Percentiles rank a stretch among this genome's conserved stretches.
phyloP scores from a whole-genome alignment of 306 rosid species.

The Medicago truncatula region DNA sequence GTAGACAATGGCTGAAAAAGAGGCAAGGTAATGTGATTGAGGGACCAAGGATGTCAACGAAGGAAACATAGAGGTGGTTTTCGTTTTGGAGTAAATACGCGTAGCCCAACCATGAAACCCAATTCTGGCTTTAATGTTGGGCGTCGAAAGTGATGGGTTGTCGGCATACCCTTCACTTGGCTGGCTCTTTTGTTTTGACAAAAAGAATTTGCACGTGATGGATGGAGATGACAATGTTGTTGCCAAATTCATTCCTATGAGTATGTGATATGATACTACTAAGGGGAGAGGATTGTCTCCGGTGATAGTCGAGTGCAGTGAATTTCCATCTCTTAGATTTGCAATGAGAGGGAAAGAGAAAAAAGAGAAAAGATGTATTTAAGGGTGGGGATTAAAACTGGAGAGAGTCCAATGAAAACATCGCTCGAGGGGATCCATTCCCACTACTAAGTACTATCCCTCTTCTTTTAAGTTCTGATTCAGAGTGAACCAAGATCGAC shows the following conservation, averaged over 20 bases:
- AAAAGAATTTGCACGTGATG: slow-evolving; percentile 26
- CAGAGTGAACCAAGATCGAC: too few species aligned
- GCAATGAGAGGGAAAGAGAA: too few species aligned
- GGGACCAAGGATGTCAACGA: slow-evolving; percentile 48
- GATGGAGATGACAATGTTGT: neutral
- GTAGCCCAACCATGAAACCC: slow-evolving; percentile 49
- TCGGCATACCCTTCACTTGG: neutral
- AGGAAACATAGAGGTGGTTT: slow-evolving; percentile 49
- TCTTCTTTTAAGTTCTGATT: too few species aligned
- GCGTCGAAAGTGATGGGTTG: neutral
- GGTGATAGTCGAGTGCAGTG: too few species aligned
- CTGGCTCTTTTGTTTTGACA: neutral
- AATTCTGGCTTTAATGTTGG: slow-evolving; percentile 30
- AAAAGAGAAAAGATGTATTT: too few species aligned
- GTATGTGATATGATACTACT: too few species aligned
- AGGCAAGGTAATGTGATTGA: slow-evolving; percentile 51
- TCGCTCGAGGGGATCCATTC: too few species aligned
- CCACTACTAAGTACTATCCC: too few species aligned
- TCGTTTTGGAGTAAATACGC: slow-evolving; percentile 50
- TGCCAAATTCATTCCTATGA: neutral
- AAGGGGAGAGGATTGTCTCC: too few species aligned
- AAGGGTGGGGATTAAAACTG: too few species aligned
- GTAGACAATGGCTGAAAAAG: slow-evolving; percentile 48
- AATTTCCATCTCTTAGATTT: too few species aligned
- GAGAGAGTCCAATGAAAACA: too few species aligned